Evolutionary conservation across 371 early-diverging fungal species (phyloP).

Genomic region (Phascolomyces articulosus): DNA sequence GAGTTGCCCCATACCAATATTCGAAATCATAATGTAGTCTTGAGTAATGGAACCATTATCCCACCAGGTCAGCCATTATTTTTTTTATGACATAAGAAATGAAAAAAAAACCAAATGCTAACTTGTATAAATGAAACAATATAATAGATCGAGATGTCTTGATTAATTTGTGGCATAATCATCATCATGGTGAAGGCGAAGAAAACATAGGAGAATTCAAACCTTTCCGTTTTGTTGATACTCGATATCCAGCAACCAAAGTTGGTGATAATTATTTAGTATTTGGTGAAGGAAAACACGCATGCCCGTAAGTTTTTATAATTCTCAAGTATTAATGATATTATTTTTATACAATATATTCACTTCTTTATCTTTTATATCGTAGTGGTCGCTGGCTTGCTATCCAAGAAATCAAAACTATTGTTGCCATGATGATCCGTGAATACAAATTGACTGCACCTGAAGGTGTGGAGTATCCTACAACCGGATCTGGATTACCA

Average conservation of each 20-base stretch:
- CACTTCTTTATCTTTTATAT: not conserved
- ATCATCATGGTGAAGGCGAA: not conserved
- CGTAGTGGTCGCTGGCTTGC: conserved; percentile 26
- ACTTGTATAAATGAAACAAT: too few relatives aligned
- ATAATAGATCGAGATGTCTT: conserved; percentile 3
- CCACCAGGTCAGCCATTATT: conserved; percentile 35
- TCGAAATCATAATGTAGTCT: conserved; percentile 21
- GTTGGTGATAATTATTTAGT: conserved; percentile 38
- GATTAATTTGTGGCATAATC: not conserved
- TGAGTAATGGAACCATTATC: conserved; percentile 44
- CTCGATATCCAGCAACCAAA: conserved; percentile 40
- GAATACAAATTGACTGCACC: conserved; percentile 1
- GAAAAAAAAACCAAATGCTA: not conserved
- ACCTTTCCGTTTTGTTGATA: conserved; percentile 50
- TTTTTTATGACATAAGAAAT: not conserved
- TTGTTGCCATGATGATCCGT: conserved; percentile 18
- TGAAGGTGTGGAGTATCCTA: too few relatives aligned
- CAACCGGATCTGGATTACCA: too few relatives aligned
- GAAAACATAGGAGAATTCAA: conserved; percentile 28
- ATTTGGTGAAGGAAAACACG: conserved; percentile 59
- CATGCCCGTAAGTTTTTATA: conserved; percentile 20
- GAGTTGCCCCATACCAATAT: conserved; percentile 29
- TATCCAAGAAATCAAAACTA: conserved; percentile 24
- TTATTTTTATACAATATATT: not conserved
- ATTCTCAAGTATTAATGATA: too few relatives aligned